These are phyloP conservation scores for Raphanus raphanistrum DNA, from an alignment of 345 rosid species.

Conservation along the genomic window DNA sequence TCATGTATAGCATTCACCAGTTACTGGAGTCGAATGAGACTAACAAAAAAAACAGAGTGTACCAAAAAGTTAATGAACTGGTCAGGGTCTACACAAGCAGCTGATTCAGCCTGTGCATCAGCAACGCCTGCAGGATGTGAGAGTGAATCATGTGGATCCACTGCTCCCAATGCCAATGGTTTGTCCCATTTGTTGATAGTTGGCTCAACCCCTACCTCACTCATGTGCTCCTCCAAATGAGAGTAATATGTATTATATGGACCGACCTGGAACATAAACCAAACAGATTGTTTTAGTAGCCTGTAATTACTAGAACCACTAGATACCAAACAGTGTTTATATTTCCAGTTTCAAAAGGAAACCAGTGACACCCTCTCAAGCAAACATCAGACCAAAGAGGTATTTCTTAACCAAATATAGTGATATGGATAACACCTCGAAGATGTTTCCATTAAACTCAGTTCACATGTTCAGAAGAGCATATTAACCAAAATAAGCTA, in stretches of 20 bases:
- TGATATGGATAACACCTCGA: conserved; percentile 3
- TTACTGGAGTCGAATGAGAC: background rate
- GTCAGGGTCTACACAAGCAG: conserved; percentile 79
- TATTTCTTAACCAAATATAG: conserved; percentile 6
- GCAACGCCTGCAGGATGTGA: conserved; percentile 98
- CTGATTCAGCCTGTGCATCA: conserved; percentile 90
- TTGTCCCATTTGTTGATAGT: conserved; percentile 89
- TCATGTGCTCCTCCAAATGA: conserved; percentile 90
- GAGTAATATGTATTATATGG: conserved; percentile 93
- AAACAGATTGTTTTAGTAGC: background rate
- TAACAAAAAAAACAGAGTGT: conserved; percentile 24
- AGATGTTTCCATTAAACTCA: conserved; percentile 20
- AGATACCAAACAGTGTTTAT: background rate
- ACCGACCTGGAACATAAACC: conserved; percentile 65
- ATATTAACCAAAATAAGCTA: conserved; percentile 10
- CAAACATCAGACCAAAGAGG: conserved; percentile 3
- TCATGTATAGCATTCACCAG: conserved; percentile 8
- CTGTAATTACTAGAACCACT: background rate
- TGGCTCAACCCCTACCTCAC: conserved; percentile 77
- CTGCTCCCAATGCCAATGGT: conserved; percentile 76
- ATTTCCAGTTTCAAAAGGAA: background rate
- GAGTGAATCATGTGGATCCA: conserved; percentile 94
- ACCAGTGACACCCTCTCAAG: background rate
- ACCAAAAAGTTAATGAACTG: conserved; percentile 93
- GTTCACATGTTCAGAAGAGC: background rate